These are phyloP conservation scores for Trametes punicea DNA, from an alignment of 768 basidiomycete species.

Conservation along the genomic window DNA sequence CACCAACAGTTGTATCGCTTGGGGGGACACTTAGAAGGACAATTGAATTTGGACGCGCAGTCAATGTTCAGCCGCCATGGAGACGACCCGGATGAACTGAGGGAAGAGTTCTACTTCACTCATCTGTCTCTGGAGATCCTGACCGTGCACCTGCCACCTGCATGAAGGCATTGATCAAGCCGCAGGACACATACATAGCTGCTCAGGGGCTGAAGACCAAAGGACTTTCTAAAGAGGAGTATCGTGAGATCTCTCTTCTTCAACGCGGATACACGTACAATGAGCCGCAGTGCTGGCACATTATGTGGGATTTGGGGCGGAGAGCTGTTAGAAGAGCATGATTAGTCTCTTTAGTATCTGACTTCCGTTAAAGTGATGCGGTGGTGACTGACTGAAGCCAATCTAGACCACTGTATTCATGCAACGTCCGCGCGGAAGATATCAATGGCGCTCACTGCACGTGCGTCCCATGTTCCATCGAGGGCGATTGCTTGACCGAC, in stretches of 20 bases:
- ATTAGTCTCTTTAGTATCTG: not conserved
- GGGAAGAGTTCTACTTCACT: not conserved
- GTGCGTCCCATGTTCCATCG: not conserved
- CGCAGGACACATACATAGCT: not conserved
- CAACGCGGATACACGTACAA: not conserved
- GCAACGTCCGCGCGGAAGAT: not conserved
- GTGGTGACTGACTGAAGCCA: not conserved
- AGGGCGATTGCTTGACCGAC: not conserved
- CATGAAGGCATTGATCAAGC: not conserved
- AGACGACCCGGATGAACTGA: not conserved
- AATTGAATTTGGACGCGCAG: not conserved
- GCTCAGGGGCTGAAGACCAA: not conserved
- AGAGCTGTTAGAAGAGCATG: not conserved
- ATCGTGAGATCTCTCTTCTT: not conserved
- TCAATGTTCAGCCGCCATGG: not conserved
- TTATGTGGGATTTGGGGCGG: not conserved
- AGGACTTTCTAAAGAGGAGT: not conserved
- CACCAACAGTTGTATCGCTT: no score
- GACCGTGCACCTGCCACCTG: not conserved
- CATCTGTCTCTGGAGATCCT: not conserved
- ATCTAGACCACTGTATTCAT: not conserved
- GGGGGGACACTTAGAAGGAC: not conserved
- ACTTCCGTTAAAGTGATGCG: not conserved
- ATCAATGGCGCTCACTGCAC: not conserved
- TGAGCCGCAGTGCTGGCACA: not conserved